phyloP scores from a whole-genome alignment of 2,329 filamentous ascomycete species.

The Colletotrichum cuscutae region DNA sequence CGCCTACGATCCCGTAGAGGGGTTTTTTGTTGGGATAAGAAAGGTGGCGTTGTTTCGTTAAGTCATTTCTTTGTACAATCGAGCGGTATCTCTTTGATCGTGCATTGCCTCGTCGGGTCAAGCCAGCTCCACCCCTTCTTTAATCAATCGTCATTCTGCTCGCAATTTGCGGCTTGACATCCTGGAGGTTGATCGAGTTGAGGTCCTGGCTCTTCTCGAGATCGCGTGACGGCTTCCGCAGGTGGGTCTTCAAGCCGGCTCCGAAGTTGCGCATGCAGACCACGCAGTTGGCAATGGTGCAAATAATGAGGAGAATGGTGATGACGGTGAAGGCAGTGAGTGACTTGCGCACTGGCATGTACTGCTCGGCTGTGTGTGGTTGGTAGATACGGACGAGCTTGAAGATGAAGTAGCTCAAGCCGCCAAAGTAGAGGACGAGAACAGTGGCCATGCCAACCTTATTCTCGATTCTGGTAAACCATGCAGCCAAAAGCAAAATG shows the following conservation, averaged over 20 bases:
- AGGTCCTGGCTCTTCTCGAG: conserved; percentile 65
- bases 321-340: conserved; percentile 95
- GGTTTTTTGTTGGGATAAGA: conserved; percentile 19
- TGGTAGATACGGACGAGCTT: conserved; percentile 97
- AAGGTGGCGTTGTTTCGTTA: conserved; percentile 35
- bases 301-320: conserved; percentile 86
- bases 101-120: conserved; percentile 30
- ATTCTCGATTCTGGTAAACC: conserved; percentile 86
- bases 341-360: conserved; percentile 82
- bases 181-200: conserved; percentile 66
- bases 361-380: conserved; percentile 65
- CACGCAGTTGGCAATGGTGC: conserved; percentile 88
- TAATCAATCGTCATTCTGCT: conserved; percentile 73
- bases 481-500: conserved; percentile 86
- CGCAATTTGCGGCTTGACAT: conserved; percentile 65
- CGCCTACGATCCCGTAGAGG: conserved; percentile 22
- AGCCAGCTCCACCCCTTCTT: conserved; percentile 35
- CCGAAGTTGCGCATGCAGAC: conserved; percentile 93
- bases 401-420: conserved; percentile 95
- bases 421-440: conserved; percentile 89
- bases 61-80: conserved; percentile 38
- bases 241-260: conserved; percentile 87
- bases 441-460: conserved; percentile 79
- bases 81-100: conserved; percentile 27
- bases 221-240: conserved; percentile 64